Conservation (phyloP, 2,329 filamentous ascomycete species). For the Erysiphe pulchra region DNA sequence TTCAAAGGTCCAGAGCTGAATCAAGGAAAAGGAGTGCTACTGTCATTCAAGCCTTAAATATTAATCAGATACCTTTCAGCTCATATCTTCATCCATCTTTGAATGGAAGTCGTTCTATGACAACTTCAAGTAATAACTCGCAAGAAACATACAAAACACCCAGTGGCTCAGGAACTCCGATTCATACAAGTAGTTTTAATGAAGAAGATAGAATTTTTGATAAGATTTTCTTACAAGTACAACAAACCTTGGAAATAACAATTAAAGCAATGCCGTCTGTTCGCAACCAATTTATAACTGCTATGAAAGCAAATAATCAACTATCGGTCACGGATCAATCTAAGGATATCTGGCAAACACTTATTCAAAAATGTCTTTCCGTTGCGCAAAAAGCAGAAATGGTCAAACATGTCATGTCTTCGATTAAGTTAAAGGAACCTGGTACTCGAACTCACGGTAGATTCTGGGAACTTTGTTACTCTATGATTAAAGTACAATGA, state of each 20-base stretch:
- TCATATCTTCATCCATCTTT: slow-evolving; percentile 22
- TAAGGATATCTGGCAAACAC: slow-evolving; percentile 37
- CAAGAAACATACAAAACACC: slow-evolving; percentile 50
- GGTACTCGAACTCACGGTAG: slow-evolving; percentile 36
- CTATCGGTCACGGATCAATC: slow-evolving; percentile 32
- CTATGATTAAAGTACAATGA: slow-evolving; percentile 28
- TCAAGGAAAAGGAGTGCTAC: slow-evolving; percentile 12
- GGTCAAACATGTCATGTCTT: slow-evolving; percentile 45
- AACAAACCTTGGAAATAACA: slow-evolving; percentile 46
- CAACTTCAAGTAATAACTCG: slow-evolving; percentile 33
- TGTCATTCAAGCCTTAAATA: slow-evolving; percentile 12
- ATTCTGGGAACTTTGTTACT: slow-evolving; percentile 49
- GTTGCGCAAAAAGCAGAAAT: slow-evolving; percentile 49
- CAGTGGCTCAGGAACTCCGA: slow-evolving; percentile 3
- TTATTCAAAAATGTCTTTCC: slow-evolving; percentile 45
- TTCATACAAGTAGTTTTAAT: slow-evolving; percentile 20
- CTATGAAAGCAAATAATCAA: slow-evolving; percentile 35
- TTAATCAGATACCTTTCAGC: slow-evolving; percentile 24
- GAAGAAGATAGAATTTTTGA: slow-evolving; percentile 69
- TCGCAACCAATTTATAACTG: slow-evolving; percentile 36
- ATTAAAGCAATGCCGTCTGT: slow-evolving; percentile 45
- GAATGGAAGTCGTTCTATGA: slow-evolving; percentile 25
- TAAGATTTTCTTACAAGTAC: slow-evolving; percentile 52
- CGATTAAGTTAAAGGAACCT: slow-evolving; percentile 67
- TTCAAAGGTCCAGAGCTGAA: slow-evolving; percentile 19